Conservation (phyloP, 352 stramenopile species). For the Pilasporangium apinafurcum region DNA sequence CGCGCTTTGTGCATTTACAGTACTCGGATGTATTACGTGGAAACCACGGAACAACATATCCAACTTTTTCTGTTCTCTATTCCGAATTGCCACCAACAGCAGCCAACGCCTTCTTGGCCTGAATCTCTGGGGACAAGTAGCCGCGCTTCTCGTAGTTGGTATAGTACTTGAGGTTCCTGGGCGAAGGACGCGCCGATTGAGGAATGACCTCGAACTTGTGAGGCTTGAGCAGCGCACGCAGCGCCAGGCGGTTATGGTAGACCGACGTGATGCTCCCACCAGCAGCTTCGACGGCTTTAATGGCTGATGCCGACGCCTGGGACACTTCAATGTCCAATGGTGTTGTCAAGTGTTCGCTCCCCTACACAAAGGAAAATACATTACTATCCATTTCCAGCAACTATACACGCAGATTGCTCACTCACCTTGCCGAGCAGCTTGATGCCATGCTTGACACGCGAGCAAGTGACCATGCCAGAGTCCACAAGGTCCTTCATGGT, state of each 20-base stretch:
- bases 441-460: slow-evolving; percentile 92
- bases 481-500: slow-evolving; percentile 92
- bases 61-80: slow-evolving; percentile 17
- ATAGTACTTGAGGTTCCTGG: slow-evolving; percentile 97
- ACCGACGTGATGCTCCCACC: slow-evolving; percentile 94
- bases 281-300: slow-evolving; percentile 90
- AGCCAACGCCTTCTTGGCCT: slow-evolving; percentile 84
- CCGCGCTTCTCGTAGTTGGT: slow-evolving; percentile 94
- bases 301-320: slow-evolving; percentile 90
- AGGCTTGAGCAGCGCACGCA: slow-evolving; percentile 93
- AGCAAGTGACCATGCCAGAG: slow-evolving; percentile 84
- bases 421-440: slow-evolving; percentile 89
- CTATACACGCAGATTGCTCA: no score
- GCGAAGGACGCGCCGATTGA: slow-evolving; percentile 89
- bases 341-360: slow-evolving; percentile 80
- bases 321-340: slow-evolving; percentile 95
- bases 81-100: slow-evolving; percentile 28
- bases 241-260: slow-evolving; percentile 96
- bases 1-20: neutral
- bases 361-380: no score
- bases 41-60: neutral
- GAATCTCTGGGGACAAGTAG: slow-evolving; percentile 96
- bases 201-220: slow-evolving; percentile 95
- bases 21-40: no score
- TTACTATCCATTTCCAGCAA: no score